Evolutionary conservation across 1,284 basidiomycete species (phyloP), one percentile per base, ranked within the genome.

Genomic region (Sanghuangporus baumii): DNA sequence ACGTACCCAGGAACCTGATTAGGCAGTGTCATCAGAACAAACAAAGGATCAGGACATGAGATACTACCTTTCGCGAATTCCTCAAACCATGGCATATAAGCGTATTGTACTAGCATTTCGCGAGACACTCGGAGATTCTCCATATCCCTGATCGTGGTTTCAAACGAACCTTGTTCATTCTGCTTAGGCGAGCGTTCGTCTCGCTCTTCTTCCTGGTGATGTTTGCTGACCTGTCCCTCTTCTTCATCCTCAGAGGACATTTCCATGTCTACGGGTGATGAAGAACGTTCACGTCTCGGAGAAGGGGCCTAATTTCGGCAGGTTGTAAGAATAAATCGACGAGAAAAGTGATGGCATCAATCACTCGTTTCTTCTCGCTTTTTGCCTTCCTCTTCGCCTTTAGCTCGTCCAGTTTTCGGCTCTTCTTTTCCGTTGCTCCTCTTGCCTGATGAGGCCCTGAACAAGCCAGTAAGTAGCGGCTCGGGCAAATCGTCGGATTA

Each of bases 381-480:
- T 90, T 91, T 5, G 89, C 89, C 70, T 86, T 91, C 50, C 94
- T 81, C 69, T 81, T 88, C 16, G 88, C 91, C 75, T 89, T 94
- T 26, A 95, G 78, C 72, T 94, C 92, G 62, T 90, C 89, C 26
- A 96, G 80, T 68, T 89, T 92, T 54, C 81, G 81, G 6, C 81
- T 80, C 76, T 95, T 95, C 75, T 94, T 91, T 70, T 91, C 93
- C 0, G 90, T 90, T 4, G 88, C 85, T 12, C 91, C 92, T 20
- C 92, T 86, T 31, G 84, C 81, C 36, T 87, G 83, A 66, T 93
- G 89, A 75, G 86, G 82, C 26, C 88, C 89, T 91, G 63, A 55
- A 16, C 61, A 14, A 66, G 55, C 55, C 68, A 2, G 16, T 46
- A n/a, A 46, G 16, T n/a, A 41, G 20, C 9, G 2, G 43, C 16